These are phyloP conservation scores for Ceratocystis huliohia DNA, from an alignment of 2,329 filamentous ascomycete species.

Conservation along the genomic window DNA sequence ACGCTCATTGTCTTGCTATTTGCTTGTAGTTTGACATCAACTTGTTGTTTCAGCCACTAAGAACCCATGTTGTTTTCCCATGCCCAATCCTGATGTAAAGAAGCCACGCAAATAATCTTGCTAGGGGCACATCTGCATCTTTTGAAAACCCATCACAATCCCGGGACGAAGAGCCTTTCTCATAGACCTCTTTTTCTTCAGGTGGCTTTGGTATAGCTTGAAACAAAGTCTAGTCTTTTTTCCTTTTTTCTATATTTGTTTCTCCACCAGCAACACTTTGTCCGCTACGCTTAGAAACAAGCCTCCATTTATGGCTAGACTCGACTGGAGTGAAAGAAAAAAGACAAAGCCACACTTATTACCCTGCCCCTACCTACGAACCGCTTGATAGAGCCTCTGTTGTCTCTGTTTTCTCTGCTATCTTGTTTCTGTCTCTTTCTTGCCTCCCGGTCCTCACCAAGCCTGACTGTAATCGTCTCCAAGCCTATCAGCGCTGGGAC, in stretches of 20 bases:
- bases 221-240: neutral
- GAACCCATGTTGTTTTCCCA: neutral
- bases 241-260: neutral
- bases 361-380: neutral
- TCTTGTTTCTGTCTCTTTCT: neutral
- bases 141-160: neutral
- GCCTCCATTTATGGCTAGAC: neutral
- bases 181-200: neutral
- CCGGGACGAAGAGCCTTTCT: neutral
- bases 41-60: slow-evolving; percentile 3
- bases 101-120: neutral
- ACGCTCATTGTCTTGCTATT: neutral
- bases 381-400: slow-evolving; percentile 2
- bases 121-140: neutral
- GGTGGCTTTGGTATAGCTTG: neutral
- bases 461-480: neutral
- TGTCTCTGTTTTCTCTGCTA: neutral
- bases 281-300: neutral
- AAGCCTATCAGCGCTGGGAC: neutral
- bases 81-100: neutral
- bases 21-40: neutral
- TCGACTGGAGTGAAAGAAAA: neutral
- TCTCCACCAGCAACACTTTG: neutral
- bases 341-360: neutral
- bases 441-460: neutral